These are phyloP conservation scores for Chytridium lagenaria DNA, from an alignment of 371 early-diverging fungal genomes.

Conservation along the genomic window DNA sequence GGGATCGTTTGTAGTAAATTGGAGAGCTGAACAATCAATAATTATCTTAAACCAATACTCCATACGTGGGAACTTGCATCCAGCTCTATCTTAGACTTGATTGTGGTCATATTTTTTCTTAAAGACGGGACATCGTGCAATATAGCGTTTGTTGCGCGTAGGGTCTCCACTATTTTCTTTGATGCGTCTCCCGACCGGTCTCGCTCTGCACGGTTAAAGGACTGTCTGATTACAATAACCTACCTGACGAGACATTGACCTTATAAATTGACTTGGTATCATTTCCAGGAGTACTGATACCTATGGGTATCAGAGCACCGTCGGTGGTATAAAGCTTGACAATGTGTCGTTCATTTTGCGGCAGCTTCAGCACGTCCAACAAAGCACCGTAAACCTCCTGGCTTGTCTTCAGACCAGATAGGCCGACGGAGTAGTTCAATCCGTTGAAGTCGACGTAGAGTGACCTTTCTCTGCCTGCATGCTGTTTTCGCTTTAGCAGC, in stretches of 20 bases:
- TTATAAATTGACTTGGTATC: slow-evolving; percentile 30
- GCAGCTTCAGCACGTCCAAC: too few relatives aligned
- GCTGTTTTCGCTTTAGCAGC: too few relatives aligned
- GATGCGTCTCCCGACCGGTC: background rate
- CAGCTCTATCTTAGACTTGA: slow-evolving; percentile 15
- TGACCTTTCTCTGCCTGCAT: too few relatives aligned
- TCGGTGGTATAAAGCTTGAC: slow-evolving; percentile 29
- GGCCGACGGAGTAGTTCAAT: too few relatives aligned
- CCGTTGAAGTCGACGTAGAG: too few relatives aligned
- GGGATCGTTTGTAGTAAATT: slow-evolving; percentile 27
- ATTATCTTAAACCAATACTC: background rate
- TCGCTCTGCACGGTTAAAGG: too few relatives aligned
- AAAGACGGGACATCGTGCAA: slow-evolving; percentile 29
- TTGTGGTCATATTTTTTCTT: slow-evolving; percentile 24
- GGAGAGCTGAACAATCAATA: slow-evolving; percentile 15
- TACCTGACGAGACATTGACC: slow-evolving; percentile 1
- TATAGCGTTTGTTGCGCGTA: slow-evolving; percentile 30
- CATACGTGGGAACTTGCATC: slow-evolving; percentile 13
- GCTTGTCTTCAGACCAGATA: too few relatives aligned
- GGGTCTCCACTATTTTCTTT: slow-evolving; percentile 19
- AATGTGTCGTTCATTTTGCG: background rate
- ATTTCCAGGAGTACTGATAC: slow-evolving; percentile 42
- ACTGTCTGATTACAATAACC: too few relatives aligned
- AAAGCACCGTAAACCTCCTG: too few relatives aligned
- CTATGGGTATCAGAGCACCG: slow-evolving; percentile 43